A percentile compares a stretch with the other conserved stretches of the same genome.
Conservation (phyloP, 257 asterid genomes). For the Salvia hispanica region DNA sequence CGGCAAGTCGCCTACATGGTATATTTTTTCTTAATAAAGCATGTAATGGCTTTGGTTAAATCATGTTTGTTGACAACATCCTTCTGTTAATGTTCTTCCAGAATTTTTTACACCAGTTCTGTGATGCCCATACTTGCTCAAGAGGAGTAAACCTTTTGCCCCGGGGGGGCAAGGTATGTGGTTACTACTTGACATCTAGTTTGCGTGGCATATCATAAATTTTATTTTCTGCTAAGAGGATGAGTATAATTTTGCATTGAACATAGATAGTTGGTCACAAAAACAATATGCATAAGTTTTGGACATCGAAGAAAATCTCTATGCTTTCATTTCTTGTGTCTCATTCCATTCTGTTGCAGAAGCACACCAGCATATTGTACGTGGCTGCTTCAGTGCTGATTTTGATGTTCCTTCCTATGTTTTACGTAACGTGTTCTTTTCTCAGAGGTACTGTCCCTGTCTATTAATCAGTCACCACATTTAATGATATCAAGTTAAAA, state of each 20-base stretch:
- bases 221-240: background rate
- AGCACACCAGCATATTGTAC: constrained; percentile 66
- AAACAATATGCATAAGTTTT: background rate
- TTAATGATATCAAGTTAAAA: background rate
- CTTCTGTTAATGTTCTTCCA: constrained; percentile 40
- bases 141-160: constrained; percentile 68
- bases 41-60: constrained; percentile 2
- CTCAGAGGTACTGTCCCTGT: constrained; percentile 59
- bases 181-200: background rate
- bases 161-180: constrained; percentile 81
- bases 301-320: background rate
- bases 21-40: constrained; percentile 28
- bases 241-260: background rate
- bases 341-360: constrained; percentile 51
- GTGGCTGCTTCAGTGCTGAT: constrained; percentile 66
- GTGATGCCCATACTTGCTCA: constrained; percentile 89
- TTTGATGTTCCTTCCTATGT: constrained; percentile 84
- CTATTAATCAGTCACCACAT: constrained; percentile 14
- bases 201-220: background rate
- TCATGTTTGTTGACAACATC: constrained; percentile 24
- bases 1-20: constrained; percentile 87
- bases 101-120: constrained; percentile 81
- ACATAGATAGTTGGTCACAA: background rate
- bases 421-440: constrained; percentile 65
- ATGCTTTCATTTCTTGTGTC: constrained; percentile 3